Conservation (phyloP, 2,329 filamentous ascomycete genomes). For the Cladosporium sp. region DNA sequence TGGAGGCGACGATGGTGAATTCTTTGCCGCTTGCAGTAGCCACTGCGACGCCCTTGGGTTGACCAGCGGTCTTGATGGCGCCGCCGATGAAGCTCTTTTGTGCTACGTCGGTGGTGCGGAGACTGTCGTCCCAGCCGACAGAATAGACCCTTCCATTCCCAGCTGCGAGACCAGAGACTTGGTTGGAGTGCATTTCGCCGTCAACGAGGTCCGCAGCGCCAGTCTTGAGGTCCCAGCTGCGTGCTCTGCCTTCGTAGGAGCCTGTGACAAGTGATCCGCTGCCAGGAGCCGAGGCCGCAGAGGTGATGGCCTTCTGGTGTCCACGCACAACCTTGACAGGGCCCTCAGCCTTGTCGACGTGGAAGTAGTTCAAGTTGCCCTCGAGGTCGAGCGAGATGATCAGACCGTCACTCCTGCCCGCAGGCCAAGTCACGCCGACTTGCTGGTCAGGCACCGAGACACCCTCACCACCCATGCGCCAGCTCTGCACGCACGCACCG, state of each 20-base stretch:
- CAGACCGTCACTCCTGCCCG: slow-evolving; percentile 76
- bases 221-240: slow-evolving; percentile 74
- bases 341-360: slow-evolving; percentile 67
- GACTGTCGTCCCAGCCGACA: slow-evolving; percentile 90
- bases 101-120: slow-evolving; percentile 74
- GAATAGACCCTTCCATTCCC: slow-evolving; percentile 65
- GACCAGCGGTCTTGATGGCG: slow-evolving; percentile 67
- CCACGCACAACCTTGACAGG: slow-evolving; percentile 76
- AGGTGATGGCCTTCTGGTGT: slow-evolving; percentile 88
- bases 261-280: slow-evolving; percentile 76
- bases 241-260: slow-evolving; percentile 86
- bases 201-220: slow-evolving; percentile 72
- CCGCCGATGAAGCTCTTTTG: slow-evolving; percentile 74
- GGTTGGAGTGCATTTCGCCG: slow-evolving; percentile 80
- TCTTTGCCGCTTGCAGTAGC: slow-evolving; percentile 57
- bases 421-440: slow-evolving; percentile 88
- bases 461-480: slow-evolving; percentile 78
- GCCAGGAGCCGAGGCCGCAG: slow-evolving; percentile 61
- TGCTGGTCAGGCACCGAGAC: slow-evolving; percentile 81
- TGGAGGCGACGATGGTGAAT: slow-evolving; percentile 53
- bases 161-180: slow-evolving; percentile 73
- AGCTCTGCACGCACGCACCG: slow-evolving; percentile 74
- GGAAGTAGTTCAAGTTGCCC: slow-evolving; percentile 87
- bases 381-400: slow-evolving; percentile 87
- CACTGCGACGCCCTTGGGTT: slow-evolving; percentile 73